phyloP scores from a whole-genome alignment of 2,329 filamentous ascomycete genomes.

The Pleurostoma richardsiae region DNA sequence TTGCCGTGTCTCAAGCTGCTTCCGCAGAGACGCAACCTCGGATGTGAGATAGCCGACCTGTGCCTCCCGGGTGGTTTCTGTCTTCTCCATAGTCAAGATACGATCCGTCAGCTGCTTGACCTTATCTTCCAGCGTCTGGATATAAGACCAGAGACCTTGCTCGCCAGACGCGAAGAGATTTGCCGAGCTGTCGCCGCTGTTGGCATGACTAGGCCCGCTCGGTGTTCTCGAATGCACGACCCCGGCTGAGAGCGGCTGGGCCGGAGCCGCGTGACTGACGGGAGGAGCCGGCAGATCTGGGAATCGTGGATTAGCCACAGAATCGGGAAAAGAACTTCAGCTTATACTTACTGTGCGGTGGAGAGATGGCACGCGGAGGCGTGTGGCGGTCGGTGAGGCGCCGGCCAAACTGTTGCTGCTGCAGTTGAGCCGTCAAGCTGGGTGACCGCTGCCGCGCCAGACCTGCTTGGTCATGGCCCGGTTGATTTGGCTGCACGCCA shows the following conservation, averaged over 20 bases:
- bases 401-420: constrained; percentile 58
- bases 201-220: constrained; percentile 36
- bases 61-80: constrained; percentile 3
- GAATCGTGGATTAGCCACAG: neutral
- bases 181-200: constrained; percentile 53
- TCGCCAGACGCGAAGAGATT: constrained; percentile 62
- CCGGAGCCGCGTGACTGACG: neutral
- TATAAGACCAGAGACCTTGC: constrained; percentile 65
- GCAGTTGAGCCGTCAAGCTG: constrained; percentile 59
- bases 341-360: constrained; percentile 21
- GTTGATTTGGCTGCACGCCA: constrained; percentile 29
- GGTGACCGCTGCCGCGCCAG: constrained; percentile 56
- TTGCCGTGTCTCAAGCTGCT: neutral
- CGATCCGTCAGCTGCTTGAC: constrained; percentile 41
- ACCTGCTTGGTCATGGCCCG: constrained; percentile 41
- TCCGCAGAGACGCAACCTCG: neutral
- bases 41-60: neutral
- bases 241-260: constrained; percentile 15
- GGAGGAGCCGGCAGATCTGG: too few species aligned
- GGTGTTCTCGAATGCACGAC: constrained; percentile 29
- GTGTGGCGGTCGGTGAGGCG: constrained; percentile 50
- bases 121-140: constrained; percentile 63
- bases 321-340: neutral
- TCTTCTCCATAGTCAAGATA: constrained; percentile 16
- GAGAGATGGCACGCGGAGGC: constrained; percentile 37